Evolutionary conservation across 169 alveolate genomes (phyloP).

Genomic region (Plasmodium cynomolgi): DNA sequence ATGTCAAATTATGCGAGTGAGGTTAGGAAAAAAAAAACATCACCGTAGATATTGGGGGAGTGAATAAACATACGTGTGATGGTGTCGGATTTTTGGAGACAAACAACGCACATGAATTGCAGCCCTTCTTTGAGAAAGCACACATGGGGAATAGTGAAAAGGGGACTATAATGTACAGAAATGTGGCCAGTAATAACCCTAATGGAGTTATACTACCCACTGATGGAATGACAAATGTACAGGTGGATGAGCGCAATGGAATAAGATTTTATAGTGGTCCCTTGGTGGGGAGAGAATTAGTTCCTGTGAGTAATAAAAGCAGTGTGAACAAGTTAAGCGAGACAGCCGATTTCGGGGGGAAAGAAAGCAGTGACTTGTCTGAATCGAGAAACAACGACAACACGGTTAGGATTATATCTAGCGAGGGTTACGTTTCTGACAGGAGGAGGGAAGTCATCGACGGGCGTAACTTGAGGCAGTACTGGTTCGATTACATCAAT

Average conservation of each 20-base stretch:
- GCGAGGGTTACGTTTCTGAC: background rate
- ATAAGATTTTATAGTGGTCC: background rate
- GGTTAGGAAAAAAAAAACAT: background rate
- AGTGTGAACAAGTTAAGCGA: conserved; percentile 23
- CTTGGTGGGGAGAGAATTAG: background rate
- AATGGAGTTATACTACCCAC: background rate
- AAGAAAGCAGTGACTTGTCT: background rate
- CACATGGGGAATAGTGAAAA: background rate
- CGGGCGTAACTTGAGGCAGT: background rate
- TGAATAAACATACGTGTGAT: background rate
- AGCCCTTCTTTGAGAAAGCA: background rate
- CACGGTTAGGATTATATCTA: background rate
- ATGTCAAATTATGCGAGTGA: background rate
- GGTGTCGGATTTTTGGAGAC: background rate
- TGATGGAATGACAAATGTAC: background rate
- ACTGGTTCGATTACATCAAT: conserved; percentile 30
- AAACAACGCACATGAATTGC: background rate
- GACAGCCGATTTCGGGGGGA: conserved; percentile 73
- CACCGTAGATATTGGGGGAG: conserved; percentile 5
- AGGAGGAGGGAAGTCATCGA: background rate
- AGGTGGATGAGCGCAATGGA: background rate
- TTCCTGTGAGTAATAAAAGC: background rate
- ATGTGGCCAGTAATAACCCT: background rate
- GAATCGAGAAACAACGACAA: conserved; percentile 25
- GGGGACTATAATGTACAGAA: background rate